Base-by-base conservation (phyloP, 2,329 filamentous ascomycete genomes). In the Phaeophleospora eucalypticola region DNA sequence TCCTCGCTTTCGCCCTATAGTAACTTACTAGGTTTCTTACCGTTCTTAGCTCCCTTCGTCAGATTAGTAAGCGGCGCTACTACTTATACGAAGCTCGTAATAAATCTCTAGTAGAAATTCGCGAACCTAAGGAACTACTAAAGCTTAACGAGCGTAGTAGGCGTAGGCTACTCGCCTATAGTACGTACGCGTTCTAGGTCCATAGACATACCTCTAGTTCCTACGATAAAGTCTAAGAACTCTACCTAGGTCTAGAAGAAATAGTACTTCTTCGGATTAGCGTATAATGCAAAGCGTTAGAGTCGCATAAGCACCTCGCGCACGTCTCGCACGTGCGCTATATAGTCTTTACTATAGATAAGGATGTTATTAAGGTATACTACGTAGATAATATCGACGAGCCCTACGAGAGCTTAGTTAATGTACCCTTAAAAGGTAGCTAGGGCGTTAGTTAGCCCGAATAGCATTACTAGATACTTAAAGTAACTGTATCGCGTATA, bases 331-430 rank as follows among this genome's bases (percentile, higher is more conserved):
- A 21, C 15, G 19, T 49, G 38, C 16, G 43, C 14, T 34, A 50
- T 18, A n/a, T 48, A 36, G 15, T 14, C 39, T 4, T 43, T 33
- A 36, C 43, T 55, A 50, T 55, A 68, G 32, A 68, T 62, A 4
- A 67, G 41, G 35, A 67, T 66, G 53, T 67, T 49, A 50, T 66
- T 52, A 24, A 65, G 27, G 43, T 64, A 65, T 19, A 53, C 53
- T 24, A 58, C 40, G 51, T 48, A 61, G 38, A 51, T 49, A 43
- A 15, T 49, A 45, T 49, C 44, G 33, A 59, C 3, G 20, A 51
- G 24, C 0, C 37, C 29, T 20, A 1, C 16, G 19, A 65, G 39
- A 8, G 43, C 43, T 1, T 48, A 37, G 36, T 65, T 58, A 55
- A 63, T 60, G 54, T 57, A 58, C 12, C 19, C 41, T 47, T 68